Percentiles rank a stretch among this genome's conserved stretches.
These are phyloP conservation scores for Babesia bovis DNA, from an alignment of 169 alveolate species.

Conservation along the genomic window DNA sequence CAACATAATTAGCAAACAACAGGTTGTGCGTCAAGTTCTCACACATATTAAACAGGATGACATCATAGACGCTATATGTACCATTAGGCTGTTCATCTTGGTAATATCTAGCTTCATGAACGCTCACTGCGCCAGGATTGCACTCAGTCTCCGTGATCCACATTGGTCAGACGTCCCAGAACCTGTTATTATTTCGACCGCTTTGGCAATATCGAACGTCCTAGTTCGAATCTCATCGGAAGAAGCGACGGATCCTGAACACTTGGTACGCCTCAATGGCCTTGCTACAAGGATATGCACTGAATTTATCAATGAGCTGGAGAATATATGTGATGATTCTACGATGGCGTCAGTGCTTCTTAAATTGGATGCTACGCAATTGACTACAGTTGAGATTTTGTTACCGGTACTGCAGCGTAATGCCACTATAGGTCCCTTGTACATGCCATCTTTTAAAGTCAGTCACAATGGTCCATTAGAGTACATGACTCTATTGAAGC, in stretches of 20 bases:
- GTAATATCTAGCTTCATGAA: conserved; percentile 7
- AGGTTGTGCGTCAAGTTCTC: conserved; percentile 14
- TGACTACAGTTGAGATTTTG: conserved; percentile 8
- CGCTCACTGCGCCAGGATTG: conserved; percentile 17
- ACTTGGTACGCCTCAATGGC: conserved; percentile 9
- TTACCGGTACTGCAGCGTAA: not conserved
- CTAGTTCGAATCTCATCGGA: not conserved
- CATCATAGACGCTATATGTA: conserved; percentile 19
- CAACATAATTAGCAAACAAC: conserved; percentile 9
- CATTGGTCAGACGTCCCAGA: conserved; percentile 33
- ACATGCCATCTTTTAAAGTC: conserved; percentile 27
- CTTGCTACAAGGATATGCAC: not conserved
- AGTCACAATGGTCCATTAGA: conserved; percentile 17
- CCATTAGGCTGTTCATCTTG: conserved; percentile 18
- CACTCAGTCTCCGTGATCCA: conserved; percentile 18
- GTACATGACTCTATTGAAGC: conserved; percentile 17
- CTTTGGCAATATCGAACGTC: not conserved
- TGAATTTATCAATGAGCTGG: conserved; percentile 3
- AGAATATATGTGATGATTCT: conserved; percentile 12
- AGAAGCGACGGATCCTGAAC: not conserved
- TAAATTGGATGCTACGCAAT: conserved; percentile 12
- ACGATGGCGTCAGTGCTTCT: conserved; percentile 25
- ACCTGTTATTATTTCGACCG: not conserved
- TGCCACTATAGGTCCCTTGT: not conserved
- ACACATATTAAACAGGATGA: conserved; percentile 28